Conservation (phyloP, 495 filamentous ascomycete species). For the Podospora comata region DNA sequence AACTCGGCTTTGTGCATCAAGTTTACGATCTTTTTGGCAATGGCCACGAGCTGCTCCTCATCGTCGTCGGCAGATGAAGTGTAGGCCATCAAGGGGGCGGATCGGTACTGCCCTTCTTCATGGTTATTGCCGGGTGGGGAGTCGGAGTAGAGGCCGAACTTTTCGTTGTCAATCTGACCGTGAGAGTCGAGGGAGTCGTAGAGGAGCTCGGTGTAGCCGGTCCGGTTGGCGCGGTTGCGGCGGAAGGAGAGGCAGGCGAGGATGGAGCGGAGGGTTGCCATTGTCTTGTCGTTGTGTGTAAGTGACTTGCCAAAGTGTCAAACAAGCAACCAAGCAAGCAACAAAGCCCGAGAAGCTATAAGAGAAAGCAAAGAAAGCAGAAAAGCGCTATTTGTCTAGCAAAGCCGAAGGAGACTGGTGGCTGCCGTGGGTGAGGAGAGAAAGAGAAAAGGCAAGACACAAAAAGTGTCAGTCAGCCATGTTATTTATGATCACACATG, state of each 20-base stretch:
- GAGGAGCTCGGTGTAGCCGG: constrained; percentile 21
- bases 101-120: background rate
- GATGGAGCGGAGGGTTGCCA: constrained; percentile 20
- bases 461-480: background rate
- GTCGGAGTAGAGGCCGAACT: background rate
- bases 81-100: background rate
- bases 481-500: constrained; percentile 4
- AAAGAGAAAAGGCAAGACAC: constrained; percentile 3
- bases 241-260: constrained; percentile 20
- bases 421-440: constrained; percentile 12
- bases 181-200: constrained; percentile 15
- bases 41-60: background rate
- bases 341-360: background rate
- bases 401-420: background rate
- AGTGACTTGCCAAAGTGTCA: background rate
- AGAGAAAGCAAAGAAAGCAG: background rate
- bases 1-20: constrained; percentile 18
- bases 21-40: constrained; percentile 16
- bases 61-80: background rate
- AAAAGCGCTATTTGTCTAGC: constrained; percentile 5
- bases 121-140: background rate
- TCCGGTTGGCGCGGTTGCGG: constrained; percentile 2
- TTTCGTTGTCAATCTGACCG: background rate
- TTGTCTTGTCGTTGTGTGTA: constrained; percentile 7
- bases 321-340: background rate